A percentile compares a stretch with the other conserved stretches of the same genome.
These are phyloP conservation scores for peach (Prunus persica) DNA, from an alignment of 306 rosid species.

Conservation along the genomic window DNA sequence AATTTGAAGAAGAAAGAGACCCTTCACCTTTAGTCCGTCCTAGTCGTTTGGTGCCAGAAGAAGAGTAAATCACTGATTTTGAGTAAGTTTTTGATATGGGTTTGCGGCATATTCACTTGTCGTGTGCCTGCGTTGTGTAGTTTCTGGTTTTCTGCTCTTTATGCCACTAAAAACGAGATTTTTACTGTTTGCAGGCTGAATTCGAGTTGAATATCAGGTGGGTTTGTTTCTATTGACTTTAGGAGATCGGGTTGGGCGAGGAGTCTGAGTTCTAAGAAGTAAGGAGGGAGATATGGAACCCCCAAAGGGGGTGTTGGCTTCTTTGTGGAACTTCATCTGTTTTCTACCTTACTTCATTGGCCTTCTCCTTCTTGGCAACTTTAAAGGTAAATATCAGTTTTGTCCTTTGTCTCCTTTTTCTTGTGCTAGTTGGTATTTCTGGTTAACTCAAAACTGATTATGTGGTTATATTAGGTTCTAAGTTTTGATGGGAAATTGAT, in stretches of 20 bases:
- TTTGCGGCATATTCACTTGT: conserved; percentile 14
- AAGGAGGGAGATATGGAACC: conserved; percentile 61
- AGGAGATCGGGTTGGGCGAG: conserved; percentile 46
- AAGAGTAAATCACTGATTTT: conserved; percentile 22
- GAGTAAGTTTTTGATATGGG: conserved; percentile 15
- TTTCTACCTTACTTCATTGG: conserved; percentile 90
- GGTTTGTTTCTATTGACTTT: conserved; percentile 28
- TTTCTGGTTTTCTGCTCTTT: conserved; percentile 12
- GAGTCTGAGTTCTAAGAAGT: background rate
- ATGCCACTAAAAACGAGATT: conserved; percentile 5
- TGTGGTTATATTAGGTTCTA: background rate
- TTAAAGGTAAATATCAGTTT: conserved; percentile 60
- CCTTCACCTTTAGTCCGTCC: background rate
- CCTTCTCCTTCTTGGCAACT: conserved; percentile 68
- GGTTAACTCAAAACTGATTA: background rate
- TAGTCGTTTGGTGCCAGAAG: conserved; percentile 14
- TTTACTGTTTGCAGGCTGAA: conserved; percentile 23
- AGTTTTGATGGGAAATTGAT: conserved; percentile 1
- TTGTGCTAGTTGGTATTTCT: background rate
- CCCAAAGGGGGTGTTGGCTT: conserved; percentile 61
- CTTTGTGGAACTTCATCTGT: conserved; percentile 60
- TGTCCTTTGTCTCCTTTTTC: conserved; percentile 15
- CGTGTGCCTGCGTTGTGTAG: conserved; percentile 26
- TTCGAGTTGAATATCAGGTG: conserved; percentile 24
- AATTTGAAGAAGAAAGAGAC: background rate